Evolutionary conservation across 768 basidiomycete species (phyloP).

Genomic region (Dioszegia crocea): DNA sequence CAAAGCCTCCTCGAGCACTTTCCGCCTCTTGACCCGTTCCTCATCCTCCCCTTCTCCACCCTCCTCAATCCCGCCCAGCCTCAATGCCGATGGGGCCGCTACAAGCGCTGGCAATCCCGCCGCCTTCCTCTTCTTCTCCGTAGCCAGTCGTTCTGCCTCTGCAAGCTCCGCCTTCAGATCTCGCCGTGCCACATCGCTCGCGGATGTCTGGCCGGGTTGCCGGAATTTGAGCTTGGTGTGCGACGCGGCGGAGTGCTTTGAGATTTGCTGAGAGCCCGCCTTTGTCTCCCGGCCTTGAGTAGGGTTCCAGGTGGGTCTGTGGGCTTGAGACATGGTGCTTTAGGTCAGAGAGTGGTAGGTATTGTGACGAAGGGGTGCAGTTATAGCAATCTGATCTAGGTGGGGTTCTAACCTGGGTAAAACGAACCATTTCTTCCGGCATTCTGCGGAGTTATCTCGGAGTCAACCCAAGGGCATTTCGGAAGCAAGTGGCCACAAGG

Average conservation of each 20-base stretch:
- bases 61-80: slow-evolving; percentile 53
- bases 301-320: slow-evolving; percentile 71
- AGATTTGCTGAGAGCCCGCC: slow-evolving; percentile 86
- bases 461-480: background rate
- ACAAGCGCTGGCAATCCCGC: slow-evolving; percentile 59
- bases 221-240: slow-evolving; percentile 99
- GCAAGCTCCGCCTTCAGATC: slow-evolving; percentile 81
- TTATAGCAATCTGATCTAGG: background rate
- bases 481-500: no score
- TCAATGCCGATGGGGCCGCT: slow-evolving; percentile 50
- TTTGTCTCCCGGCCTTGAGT: slow-evolving; percentile 89
- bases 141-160: slow-evolving; percentile 78
- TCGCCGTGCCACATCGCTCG: slow-evolving; percentile 66
- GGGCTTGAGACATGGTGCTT: slow-evolving; percentile 47
- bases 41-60: slow-evolving; percentile 58
- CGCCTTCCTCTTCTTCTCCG: slow-evolving; percentile 86
- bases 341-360: background rate
- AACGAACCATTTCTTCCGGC: no score
- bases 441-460: slow-evolving; percentile 1
- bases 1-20: slow-evolving; percentile 76
- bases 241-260: slow-evolving; percentile 85
- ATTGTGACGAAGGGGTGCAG: background rate
- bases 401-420: no score
- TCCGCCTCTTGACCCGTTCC: slow-evolving; percentile 72
- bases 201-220: slow-evolving; percentile 84